These are phyloP conservation scores for Adansonia rubrostipa DNA, from an alignment of 441 rosid species.

Conservation along the genomic window DNA sequence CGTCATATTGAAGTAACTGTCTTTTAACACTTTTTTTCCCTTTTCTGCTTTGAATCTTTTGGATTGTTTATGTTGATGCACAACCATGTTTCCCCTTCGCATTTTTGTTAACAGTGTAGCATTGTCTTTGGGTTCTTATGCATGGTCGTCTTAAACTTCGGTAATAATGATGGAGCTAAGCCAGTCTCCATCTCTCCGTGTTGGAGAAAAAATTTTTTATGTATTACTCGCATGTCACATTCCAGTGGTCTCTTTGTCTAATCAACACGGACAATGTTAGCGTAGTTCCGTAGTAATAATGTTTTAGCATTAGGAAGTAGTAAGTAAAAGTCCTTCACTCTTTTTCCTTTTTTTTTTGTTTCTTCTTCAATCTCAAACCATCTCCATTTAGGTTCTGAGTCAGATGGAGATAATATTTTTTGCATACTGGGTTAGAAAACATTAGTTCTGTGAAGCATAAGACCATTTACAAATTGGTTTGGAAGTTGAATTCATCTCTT, in stretches of 20 bases:
- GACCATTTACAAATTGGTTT: not conserved
- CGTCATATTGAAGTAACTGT: constrained; percentile 73
- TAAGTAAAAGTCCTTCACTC: too few species aligned
- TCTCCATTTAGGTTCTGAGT: not conserved
- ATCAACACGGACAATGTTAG: not conserved
- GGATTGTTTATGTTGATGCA: not conserved
- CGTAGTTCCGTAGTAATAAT: too few species aligned
- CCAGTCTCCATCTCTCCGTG: not conserved
- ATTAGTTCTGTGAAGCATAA: not conserved
- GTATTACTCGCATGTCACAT: not conserved
- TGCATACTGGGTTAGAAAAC: constrained; percentile 1
- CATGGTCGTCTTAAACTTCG: not conserved
- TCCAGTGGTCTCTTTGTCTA: not conserved
- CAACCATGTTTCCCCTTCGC: not conserved
- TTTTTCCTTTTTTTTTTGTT: not conserved
- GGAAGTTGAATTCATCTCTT: not conserved
- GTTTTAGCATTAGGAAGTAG: too few species aligned
- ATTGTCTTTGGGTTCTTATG: not conserved
- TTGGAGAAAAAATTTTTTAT: not conserved
- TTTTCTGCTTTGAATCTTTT: not conserved
- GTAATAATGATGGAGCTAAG: not conserved
- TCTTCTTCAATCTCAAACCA: not conserved
- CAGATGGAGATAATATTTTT: not conserved
- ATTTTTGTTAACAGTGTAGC: not conserved
- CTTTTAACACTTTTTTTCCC: not conserved